Evolutionary conservation across 352 stramenopile species (phyloP), one percentile per base, ranked within the genome.

Genomic region (Globisporangium heterothallicum): DNA sequence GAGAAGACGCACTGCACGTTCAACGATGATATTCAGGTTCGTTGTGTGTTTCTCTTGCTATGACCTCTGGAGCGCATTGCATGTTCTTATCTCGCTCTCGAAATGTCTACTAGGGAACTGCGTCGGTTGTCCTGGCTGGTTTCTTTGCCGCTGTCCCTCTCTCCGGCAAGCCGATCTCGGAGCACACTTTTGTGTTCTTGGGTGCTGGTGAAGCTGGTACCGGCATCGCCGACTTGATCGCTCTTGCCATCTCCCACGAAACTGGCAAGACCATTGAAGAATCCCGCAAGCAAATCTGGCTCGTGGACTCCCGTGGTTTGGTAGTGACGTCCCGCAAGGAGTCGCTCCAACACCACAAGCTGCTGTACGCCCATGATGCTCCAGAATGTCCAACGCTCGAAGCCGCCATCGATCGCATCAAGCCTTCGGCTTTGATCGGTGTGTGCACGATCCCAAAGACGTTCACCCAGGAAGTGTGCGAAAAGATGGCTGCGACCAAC

Each of bases 21-120:
- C 70, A 98, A 98, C 70, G 96, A 99, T 76, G 96, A 99, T 63
- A 98, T 99, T 64, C 96, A 55, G 30, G 44, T 51, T 14, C n/a
- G n/a, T n/a, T n/a, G n/a, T n/a, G n/a, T n/a, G n/a, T n/a, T n/a
- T n/a, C n/a, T n/a, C n/a, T n/a, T n/a, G n/a, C n/a, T n/a, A n/a
- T n/a, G n/a, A n/a, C n/a, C n/a, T n/a, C n/a, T n/a, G n/a, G n/a
- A n/a, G n/a, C n/a, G n/a, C n/a, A n/a, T n/a, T n/a, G n/a, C n/a
- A n/a, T n/a, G n/a, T n/a, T n/a, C n/a, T n/a, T n/a, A n/a, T n/a
- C n/a, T n/a, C n/a, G n/a, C n/a, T n/a, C n/a, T n/a, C n/a, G n/a
- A n/a, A n/a, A n/a, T n/a, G n/a, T n/a, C n/a, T n/a, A n/a, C n/a
- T n/a, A 99, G 52, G 83, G 79, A 49, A 88, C 83, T 2, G 78